Evolutionary conservation across 1,139 yeast genomes (phyloP).

Genomic region (Pichia sp.): DNA sequence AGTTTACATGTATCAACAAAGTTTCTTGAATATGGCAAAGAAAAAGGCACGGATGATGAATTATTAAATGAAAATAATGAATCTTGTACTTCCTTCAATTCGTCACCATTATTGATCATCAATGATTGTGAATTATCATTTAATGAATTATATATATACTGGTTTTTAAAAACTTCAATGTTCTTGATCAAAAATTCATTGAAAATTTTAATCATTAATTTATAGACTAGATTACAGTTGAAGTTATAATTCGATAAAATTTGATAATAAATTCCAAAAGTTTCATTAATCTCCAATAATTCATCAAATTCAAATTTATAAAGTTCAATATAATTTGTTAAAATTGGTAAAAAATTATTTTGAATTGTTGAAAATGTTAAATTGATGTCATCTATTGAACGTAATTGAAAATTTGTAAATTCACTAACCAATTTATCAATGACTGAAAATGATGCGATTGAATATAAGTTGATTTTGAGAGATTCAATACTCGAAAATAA

Average conservation of each 20-base stretch:
- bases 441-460: slow-evolving; percentile 69
- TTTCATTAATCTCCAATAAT: slow-evolving; percentile 43
- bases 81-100: slow-evolving; percentile 46
- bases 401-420: slow-evolving; percentile 48
- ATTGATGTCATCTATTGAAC: slow-evolving; percentile 53
- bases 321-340: slow-evolving; percentile 26
- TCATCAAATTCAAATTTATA: slow-evolving; percentile 31
- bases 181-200: slow-evolving; percentile 53
- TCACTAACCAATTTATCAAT: slow-evolving; percentile 63
- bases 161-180: slow-evolving; percentile 50
- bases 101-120: slow-evolving; percentile 51
- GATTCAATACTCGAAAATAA: slow-evolving; percentile 29
- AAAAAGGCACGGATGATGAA: slow-evolving; percentile 55
- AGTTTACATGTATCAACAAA: slow-evolving; percentile 83
- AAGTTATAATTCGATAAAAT: slow-evolving; percentile 70
- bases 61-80: slow-evolving; percentile 62
- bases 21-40: slow-evolving; percentile 82
- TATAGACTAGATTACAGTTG: slow-evolving; percentile 55
- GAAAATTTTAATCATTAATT: slow-evolving; percentile 54
- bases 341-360: slow-evolving; percentile 46
- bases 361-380: slow-evolving; percentile 75
- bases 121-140: slow-evolving; percentile 90
- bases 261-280: slow-evolving; percentile 68
- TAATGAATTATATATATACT: slow-evolving; percentile 57
- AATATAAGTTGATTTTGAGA: slow-evolving; percentile 51